Evolutionary conservation across 1,284 basidiomycete genomes (phyloP).

Genomic region (Heterobasidion parviporum): DNA sequence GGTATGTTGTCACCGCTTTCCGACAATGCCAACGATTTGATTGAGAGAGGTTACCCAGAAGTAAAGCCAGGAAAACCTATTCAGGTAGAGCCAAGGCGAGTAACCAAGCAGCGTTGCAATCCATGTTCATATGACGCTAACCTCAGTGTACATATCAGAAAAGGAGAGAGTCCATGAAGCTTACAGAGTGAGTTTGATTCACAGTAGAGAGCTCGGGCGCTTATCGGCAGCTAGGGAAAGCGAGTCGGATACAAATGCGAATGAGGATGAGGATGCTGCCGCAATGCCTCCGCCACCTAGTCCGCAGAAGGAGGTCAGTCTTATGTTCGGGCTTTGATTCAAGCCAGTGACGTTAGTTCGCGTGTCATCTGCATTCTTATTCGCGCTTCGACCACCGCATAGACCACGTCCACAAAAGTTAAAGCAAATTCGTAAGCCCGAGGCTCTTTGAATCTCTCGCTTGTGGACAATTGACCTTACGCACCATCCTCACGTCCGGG

Average conservation of each 20-base stretch:
- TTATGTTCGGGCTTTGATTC: too few relatives aligned
- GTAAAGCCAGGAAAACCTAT: not conserved
- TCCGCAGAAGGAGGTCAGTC: constrained; percentile 1
- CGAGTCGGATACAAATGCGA: not conserved
- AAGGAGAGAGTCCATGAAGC: not conserved
- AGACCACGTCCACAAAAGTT: not conserved
- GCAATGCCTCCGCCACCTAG: constrained; percentile 3
- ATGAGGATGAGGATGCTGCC: not conserved
- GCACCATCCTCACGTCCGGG: not conserved
- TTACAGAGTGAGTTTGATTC: not conserved
- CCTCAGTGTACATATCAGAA: not conserved
- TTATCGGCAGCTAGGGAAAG: constrained; percentile 1
- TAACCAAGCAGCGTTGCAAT: not conserved
- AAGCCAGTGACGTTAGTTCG: too few relatives aligned
- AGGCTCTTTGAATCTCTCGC: too few relatives aligned
- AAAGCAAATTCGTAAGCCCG: not conserved
- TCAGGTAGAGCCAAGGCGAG: not conserved
- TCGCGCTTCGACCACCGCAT: not conserved
- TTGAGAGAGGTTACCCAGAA: not conserved
- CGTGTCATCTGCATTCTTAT: not conserved
- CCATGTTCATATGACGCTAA: not conserved
- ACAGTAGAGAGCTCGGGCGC: not conserved
- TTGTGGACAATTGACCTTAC: too few relatives aligned
- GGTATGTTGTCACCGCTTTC: too few relatives aligned
- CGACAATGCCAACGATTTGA: too few relatives aligned